These are phyloP conservation scores for Arthrobotrys sinensis DNA, from an alignment of 2,329 filamentous ascomycete genomes.

Conservation along the genomic window DNA sequence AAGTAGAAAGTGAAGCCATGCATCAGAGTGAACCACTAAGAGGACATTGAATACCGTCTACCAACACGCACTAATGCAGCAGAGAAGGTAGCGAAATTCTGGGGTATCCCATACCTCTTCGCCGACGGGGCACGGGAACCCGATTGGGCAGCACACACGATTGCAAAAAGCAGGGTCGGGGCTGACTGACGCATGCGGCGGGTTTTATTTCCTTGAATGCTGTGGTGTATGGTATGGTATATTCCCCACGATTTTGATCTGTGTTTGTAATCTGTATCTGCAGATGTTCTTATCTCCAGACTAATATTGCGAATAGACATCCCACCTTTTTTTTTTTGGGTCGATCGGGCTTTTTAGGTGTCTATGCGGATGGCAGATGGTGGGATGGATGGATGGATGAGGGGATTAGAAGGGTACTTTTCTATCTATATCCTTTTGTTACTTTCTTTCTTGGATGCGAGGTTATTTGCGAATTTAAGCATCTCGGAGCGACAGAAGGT, in stretches of 20 bases:
- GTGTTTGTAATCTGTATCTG: constrained; percentile 12
- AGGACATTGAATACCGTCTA: not conserved
- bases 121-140: constrained; percentile 53
- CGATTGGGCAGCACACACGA: constrained; percentile 20
- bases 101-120: constrained; percentile 24
- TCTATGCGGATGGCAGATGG: not conserved
- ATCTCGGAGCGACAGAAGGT: not conserved
- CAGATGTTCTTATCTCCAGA: constrained; percentile 25
- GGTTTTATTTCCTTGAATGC: not conserved
- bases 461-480: not conserved
- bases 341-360: constrained; percentile 3
- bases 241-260: constrained; percentile 52
- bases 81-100: constrained; percentile 19
- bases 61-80: constrained; percentile 8
- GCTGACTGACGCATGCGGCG: constrained; percentile 58
- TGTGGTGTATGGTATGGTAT: not conserved
- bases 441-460: not conserved
- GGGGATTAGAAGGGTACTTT: constrained; percentile 52
- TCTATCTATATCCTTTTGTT: not conserved
- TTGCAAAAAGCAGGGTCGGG: constrained; percentile 10
- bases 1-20: not conserved
- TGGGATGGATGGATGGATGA: not conserved
- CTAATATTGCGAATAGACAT: not conserved
- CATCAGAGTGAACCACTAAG: not conserved
- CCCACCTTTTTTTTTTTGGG: constrained; percentile 14